phyloP scores from a whole-genome alignment of 2,329 filamentous ascomycete species.

The Paraphaeosphaeria sporulosa region DNA sequence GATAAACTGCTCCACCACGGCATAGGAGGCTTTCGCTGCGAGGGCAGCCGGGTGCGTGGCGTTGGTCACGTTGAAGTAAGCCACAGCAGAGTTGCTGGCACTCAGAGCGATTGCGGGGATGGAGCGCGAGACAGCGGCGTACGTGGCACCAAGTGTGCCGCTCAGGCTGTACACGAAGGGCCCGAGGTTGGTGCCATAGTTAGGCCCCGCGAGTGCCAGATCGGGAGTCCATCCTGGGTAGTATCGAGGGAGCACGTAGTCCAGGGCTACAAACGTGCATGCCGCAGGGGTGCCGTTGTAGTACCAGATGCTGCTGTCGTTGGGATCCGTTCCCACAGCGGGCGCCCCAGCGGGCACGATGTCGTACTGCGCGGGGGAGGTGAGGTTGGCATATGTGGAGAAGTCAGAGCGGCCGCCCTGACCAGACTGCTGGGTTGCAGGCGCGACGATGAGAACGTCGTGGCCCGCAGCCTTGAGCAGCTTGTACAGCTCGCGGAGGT shows the following conservation, averaged over 20 bases:
- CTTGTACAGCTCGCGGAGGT: constrained; percentile 46
- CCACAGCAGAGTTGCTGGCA: constrained; percentile 49
- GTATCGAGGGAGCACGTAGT: constrained; percentile 60
- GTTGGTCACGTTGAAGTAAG: constrained; percentile 55
- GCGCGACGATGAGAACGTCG: constrained; percentile 53
- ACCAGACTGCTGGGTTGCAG: constrained; percentile 54
- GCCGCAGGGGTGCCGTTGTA: constrained; percentile 67
- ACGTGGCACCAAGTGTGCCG: constrained; percentile 53
- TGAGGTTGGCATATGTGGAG: constrained; percentile 53
- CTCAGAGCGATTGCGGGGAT: constrained; percentile 60
- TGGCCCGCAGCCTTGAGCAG: constrained; percentile 38
- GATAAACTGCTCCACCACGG: constrained; percentile 55
- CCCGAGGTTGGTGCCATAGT: constrained; percentile 63
- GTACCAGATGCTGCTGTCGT: constrained; percentile 65
- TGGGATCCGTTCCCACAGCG: constrained; percentile 60
- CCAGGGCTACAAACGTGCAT: constrained; percentile 63
- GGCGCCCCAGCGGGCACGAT: constrained; percentile 58
- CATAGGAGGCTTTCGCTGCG: constrained; percentile 52
- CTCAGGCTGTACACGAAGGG: constrained; percentile 53
- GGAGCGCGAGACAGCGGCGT: constrained; percentile 57
- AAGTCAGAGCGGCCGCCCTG: constrained; percentile 56
- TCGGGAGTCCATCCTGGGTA: constrained; percentile 56
- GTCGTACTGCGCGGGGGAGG: constrained; percentile 53
- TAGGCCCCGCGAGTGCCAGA: constrained; percentile 63
- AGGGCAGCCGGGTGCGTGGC: constrained; percentile 53